A percentile compares a stretch with the other conserved stretches of the same genome.
Conservation (phyloP, 2,329 filamentous ascomycete species). For the Cercospora sp. region DNA sequence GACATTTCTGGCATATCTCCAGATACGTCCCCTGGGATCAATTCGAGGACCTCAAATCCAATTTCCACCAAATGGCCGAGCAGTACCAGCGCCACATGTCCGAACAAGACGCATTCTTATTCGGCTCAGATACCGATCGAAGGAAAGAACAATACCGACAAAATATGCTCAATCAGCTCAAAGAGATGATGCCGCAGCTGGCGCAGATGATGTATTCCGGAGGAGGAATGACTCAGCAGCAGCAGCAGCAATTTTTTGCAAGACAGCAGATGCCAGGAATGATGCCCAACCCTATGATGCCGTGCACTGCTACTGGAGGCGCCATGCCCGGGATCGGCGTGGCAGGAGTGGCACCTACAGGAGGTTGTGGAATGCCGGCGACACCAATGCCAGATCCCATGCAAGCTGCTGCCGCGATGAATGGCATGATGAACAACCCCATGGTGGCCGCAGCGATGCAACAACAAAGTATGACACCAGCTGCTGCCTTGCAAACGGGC, state of each 20-base stretch:
- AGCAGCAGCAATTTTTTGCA: neutral
- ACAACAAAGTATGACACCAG: slow-evolving; percentile 3
- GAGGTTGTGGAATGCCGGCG: neutral
- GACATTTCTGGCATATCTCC: neutral
- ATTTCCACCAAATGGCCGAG: slow-evolving; percentile 25
- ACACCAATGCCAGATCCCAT: slow-evolving; percentile 11
- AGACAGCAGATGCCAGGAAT: neutral
- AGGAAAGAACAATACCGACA: slow-evolving; percentile 30
- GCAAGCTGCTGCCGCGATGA: slow-evolving; percentile 13
- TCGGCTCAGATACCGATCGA: slow-evolving; percentile 30
- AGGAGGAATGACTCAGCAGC: slow-evolving; percentile 1
- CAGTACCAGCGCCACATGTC: slow-evolving; percentile 26
- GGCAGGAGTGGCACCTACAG: neutral
- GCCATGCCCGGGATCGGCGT: neutral
- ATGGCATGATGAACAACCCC: neutral
- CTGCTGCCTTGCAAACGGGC: slow-evolving; percentile 11
- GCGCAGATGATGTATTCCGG: slow-evolving; percentile 21
- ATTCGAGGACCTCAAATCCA: slow-evolving; percentile 14
- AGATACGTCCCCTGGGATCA: slow-evolving; percentile 13
- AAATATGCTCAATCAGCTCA: slow-evolving; percentile 30
- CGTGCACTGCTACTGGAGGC: neutral
- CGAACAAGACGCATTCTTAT: slow-evolving; percentile 28
- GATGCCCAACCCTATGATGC: neutral
- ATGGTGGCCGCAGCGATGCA: slow-evolving; percentile 5
- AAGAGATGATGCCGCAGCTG: slow-evolving; percentile 32